A percentile compares a stretch with the other conserved stretches of the same genome.
These are phyloP conservation scores for Amanita jacksonii DNA, from an alignment of 768 basidiomycete genomes.

Conservation along the genomic window DNA sequence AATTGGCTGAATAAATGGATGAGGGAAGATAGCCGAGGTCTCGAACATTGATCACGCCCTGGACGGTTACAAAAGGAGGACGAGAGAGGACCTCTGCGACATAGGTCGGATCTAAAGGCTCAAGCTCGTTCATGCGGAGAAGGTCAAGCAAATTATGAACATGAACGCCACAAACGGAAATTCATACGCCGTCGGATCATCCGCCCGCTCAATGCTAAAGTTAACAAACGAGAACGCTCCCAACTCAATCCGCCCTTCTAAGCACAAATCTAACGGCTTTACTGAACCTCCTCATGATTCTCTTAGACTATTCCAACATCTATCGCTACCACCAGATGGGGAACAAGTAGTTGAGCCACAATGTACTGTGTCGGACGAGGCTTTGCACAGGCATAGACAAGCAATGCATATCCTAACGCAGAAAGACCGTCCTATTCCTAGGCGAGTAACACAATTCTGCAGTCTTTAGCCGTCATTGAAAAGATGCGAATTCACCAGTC, in stretches of 20 bases:
- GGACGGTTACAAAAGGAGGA: conserved; percentile 59
- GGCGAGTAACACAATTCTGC: conserved; percentile 3
- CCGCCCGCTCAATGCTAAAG: background rate
- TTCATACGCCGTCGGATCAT: too few species aligned
- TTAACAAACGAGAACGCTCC: background rate
- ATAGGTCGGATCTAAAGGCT: conserved; percentile 56
- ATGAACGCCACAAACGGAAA: background rate
- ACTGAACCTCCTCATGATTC: conserved; percentile 1
- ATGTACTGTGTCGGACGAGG: conserved; percentile 7
- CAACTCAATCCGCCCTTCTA: background rate
- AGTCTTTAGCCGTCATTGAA: background rate
- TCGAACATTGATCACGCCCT: conserved; percentile 70
- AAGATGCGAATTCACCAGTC: conserved; percentile 12
- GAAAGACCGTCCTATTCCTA: conserved; percentile 14
- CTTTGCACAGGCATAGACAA: conserved; percentile 10
- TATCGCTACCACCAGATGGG: too few species aligned
- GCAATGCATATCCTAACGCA: conserved; percentile 15
- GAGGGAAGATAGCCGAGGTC: conserved; percentile 61
- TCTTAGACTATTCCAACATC: too few species aligned
- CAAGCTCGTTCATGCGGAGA: conserved; percentile 37
- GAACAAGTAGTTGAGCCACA: too few species aligned
- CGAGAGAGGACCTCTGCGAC: conserved; percentile 55
- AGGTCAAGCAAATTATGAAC: too few species aligned
- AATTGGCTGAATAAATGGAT: conserved; percentile 30
- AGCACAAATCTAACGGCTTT: conserved; percentile 1